Percentiles rank a stretch among this genome's conserved stretches.
Conservation (phyloP, 23 red algal species). For the Cyanidioschyzon merolae region DNA sequence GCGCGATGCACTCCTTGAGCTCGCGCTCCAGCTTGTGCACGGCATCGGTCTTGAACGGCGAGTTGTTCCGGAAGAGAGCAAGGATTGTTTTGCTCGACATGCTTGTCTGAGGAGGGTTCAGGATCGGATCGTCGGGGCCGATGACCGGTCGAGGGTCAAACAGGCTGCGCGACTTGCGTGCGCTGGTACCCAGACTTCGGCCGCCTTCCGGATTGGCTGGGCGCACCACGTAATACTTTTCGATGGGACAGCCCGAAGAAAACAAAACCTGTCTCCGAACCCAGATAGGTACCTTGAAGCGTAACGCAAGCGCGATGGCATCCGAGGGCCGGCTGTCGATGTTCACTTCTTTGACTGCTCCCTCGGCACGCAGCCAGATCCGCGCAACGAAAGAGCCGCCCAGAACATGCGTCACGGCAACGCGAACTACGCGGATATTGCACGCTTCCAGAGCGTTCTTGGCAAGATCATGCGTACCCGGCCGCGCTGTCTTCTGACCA, state of each 20-base stretch:
- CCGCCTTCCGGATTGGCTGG: not conserved
- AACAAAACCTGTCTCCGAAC: not conserved
- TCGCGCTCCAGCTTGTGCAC: conserved; percentile 1
- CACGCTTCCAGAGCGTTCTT: not conserved
- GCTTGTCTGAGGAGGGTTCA: not conserved
- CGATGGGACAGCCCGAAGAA: not conserved
- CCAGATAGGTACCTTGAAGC: conserved; percentile 6
- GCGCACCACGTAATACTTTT: not conserved
- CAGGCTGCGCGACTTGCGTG: not conserved
- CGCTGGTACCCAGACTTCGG: not conserved
- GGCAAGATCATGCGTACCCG: not conserved
- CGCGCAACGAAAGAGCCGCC: not conserved
- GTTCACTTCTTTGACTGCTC: not conserved
- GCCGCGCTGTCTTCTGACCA: not conserved
- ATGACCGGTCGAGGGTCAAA: not conserved
- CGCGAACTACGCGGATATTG: not conserved
- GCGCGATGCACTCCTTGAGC: conserved; percentile 9
- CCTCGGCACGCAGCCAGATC: not conserved
- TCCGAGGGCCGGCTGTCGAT: conserved; percentile 11
- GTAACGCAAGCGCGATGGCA: conserved; percentile 8
- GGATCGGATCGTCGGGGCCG: not conserved
- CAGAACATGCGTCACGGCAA: not conserved
- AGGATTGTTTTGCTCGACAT: not conserved
- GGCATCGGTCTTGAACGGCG: not conserved
- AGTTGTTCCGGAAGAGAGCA: not conserved